A percentile compares a stretch with the other conserved stretches of the same genome.
phyloP scores from a whole-genome alignment of 176 grass and related monocot genomes.

The Rhynchospora pubera region DNA sequence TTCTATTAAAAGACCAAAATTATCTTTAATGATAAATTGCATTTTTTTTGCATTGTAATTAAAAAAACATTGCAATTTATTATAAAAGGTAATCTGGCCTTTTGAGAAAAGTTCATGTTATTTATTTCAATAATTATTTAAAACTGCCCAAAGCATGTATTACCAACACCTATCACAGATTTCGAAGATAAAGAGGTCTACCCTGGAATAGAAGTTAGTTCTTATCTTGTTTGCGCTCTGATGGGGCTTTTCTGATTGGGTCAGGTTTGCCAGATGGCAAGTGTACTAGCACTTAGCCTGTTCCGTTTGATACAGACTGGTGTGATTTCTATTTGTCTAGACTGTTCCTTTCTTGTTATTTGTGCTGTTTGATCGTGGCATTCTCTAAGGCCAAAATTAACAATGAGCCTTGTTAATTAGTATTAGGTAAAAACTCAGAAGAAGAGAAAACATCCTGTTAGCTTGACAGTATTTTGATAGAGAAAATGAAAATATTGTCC shows the following conservation, averaged over 20 bases:
- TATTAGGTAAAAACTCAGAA: neutral
- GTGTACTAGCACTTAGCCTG: neutral
- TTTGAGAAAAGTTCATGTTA: neutral
- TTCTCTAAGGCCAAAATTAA: neutral
- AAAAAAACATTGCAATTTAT: neutral
- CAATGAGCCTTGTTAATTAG: neutral
- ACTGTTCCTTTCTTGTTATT: neutral
- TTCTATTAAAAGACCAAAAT: neutral
- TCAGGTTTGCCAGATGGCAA: neutral
- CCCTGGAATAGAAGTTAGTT: neutral
- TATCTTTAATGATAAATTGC: too few relatives aligned
- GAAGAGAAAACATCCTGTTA: neutral
- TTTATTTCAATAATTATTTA: neutral
- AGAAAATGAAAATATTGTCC: neutral
- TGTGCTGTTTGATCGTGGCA: neutral
- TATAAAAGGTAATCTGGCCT: neutral
- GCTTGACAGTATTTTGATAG: neutral
- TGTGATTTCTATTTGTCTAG: neutral
- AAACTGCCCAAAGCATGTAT: neutral
- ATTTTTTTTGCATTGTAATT: too few relatives aligned
- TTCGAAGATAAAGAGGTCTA: neutral
- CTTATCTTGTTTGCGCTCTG: neutral
- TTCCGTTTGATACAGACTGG: neutral
- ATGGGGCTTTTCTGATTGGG: neutral
- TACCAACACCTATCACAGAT: neutral